Evolutionary conservation across 208 protist species (phyloP), one percentile per base, ranked within the genome.

Genomic region (Leishmania tarentolae): DNA sequence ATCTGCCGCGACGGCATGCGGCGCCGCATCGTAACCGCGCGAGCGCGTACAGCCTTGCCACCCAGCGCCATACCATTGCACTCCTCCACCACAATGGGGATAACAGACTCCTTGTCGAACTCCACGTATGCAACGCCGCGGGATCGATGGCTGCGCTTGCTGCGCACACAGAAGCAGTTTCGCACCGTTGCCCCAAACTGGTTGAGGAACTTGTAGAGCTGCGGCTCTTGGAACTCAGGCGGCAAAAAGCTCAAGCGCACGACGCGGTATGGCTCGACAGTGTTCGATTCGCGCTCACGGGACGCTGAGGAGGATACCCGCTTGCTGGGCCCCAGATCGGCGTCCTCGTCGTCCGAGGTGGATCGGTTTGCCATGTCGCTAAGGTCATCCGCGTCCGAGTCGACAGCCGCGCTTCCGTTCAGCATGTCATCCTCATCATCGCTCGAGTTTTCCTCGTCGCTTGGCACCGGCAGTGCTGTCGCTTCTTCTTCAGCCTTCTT

Each of bases 151-250:
- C 92, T 94, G 78, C 94, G 91, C 37, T 88, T 88, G 83, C 92
- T 97, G 75, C 94, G 94, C 59, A 97, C 94, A 53, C 92, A 96
- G 88, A 96, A 97, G 86, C 92, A 96, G 87, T 95, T 96, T 44
- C 94, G 74, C 74, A 97, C 94, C 21, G 82, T 88, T 31, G 91
- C 91, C 15, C 92, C 94, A 79, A 97, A 97, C 85, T 97, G 94
- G 59, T 81, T 88, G 31, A 97, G 86, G 75, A 97, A 97, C 83
- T 97, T 95, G 83, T 87, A 96, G 44, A 97, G 86, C 87, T 97
- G 90, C 50, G 92, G 92, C 89, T 97, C 92, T 81, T 97, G 83
- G 75, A 97, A 97, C 84, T 94, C 91, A 8, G 90, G 50, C 13
- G 94, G 94, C 59, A 97, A 88, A 77, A 95, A 95, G 66, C 92